Evolutionary conservation across 2,329 filamentous ascomycete species (phyloP), one percentile per base, ranked within the genome.

Genomic region (Didymella glomerata): DNA sequence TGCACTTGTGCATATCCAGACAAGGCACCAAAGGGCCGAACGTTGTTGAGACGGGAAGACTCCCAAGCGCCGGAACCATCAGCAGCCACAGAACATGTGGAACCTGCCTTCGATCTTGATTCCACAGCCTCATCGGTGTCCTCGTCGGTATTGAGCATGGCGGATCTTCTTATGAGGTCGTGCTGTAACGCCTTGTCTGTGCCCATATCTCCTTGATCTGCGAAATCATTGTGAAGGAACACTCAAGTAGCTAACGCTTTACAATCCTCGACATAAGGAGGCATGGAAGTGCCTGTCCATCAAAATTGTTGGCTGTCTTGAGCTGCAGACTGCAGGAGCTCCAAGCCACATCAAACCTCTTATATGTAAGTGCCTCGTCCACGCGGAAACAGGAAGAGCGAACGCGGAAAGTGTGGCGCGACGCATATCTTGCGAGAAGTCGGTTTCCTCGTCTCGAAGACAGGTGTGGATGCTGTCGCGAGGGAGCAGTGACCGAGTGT

Each of bases 1-100:
- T 46, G 56, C 56, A 41, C 25, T 48, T 38, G 44, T 46, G 40
- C 55, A 49, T 54, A 20, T 44, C 18, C 28, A 27, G 49, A 18
- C 24, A 45, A 30, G 32, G 40, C 30, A 13, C 16, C 18, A 40
- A 45, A 44, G 38, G 40, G 38, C 45, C 30, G 49, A 58, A 44
- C 13, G 20, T 16, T 49, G 49, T 54, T 59, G 40, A 54, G 50
- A 54, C 56, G 18, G 38, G 24, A 16, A 47, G 22, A 6, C 38
- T 46, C 14, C 18, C 45, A 6, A 24, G 3, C 28, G 13, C 46
- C 46, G 46, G 32, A 46, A 50, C 13, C 42, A 30, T 44, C 36
- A 24, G 16, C 13, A 10, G 27, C 5, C 20, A 42, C 24, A 25
- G 44, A 38, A 40, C 38, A 13, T 24, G 49, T 54, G 40, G 56